Conservation (phyloP, 306 rosid species). For the Quercus berberidifolia region DNA sequence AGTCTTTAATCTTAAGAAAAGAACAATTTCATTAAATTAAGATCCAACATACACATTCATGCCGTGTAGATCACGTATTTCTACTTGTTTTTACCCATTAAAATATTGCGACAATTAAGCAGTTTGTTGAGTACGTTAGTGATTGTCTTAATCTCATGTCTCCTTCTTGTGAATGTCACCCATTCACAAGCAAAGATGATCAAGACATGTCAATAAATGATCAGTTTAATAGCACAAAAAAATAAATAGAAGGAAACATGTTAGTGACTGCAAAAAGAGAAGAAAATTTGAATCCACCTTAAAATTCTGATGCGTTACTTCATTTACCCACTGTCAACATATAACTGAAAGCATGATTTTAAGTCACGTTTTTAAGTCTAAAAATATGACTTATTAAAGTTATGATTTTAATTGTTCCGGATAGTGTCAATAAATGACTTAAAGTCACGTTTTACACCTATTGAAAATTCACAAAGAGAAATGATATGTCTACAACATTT, state of each 20-base stretch:
- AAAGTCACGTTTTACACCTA: too few species aligned
- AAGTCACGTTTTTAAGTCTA: too few species aligned
- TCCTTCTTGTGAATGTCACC: slow-evolving; percentile 18
- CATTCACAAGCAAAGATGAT: background rate
- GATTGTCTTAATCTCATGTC: slow-evolving; percentile 31
- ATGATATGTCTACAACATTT: too few species aligned
- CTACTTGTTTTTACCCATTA: background rate
- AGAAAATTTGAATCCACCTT: too few species aligned
- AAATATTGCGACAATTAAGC: slow-evolving; percentile 8
- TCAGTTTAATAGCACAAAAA: background rate
- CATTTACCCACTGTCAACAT: rapidly evolving
- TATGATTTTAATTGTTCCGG: too few species aligned
- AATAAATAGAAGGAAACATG: background rate
- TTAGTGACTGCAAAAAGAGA: too few species aligned
- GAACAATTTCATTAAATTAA: background rate
- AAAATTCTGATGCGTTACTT: too few species aligned
- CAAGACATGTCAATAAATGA: background rate
- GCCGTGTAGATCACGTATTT: slow-evolving; percentile 20
- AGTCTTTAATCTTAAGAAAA: background rate
- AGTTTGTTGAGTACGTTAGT: slow-evolving; percentile 37
- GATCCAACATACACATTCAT: background rate
- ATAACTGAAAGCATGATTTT: too few species aligned
- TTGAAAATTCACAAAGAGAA: too few species aligned
- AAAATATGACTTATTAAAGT: too few species aligned
- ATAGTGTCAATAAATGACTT: too few species aligned